A percentile compares a stretch with the other conserved stretches of the same genome.
These are phyloP conservation scores for Agapanthus africanus DNA, from an alignment of 106 monocot species.

Conservation along the genomic window DNA sequence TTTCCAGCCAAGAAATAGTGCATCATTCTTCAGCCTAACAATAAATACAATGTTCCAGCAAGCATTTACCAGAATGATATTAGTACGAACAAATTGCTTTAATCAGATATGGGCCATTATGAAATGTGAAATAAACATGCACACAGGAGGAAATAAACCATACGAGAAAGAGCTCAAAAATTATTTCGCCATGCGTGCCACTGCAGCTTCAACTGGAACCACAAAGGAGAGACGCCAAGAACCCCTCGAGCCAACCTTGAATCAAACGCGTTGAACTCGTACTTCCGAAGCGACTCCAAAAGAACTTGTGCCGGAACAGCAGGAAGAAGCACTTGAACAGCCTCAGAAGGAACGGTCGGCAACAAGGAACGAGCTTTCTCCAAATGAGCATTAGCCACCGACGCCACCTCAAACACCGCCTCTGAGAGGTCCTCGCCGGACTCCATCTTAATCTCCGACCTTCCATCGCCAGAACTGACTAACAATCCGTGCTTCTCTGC, in stretches of 20 bases:
- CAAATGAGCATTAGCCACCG: conserved; percentile 50
- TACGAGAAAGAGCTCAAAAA: conserved; percentile 45
- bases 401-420: conserved; percentile 73
- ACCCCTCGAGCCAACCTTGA: conserved; percentile 62
- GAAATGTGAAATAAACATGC: no score
- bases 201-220: conserved; percentile 87
- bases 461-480: no score
- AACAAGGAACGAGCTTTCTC: conserved; percentile 59
- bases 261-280: conserved; percentile 87
- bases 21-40: no score
- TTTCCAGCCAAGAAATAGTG: no score
- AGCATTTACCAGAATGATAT: no score
- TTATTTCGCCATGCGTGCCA: conserved; percentile 75
- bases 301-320: conserved; percentile 72
- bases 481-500: no score
- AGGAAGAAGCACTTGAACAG: conserved; percentile 62
- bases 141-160: no score
- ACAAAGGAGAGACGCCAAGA: conserved; percentile 65
- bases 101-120: no score
- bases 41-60: no score
- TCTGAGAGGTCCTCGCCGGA: conserved; percentile 46
- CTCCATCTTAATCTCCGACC: no score
- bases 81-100: no score
- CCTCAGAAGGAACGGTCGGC: conserved; percentile 44
- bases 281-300: conserved; percentile 44